Percentiles rank a stretch among this genome's conserved stretches.
phyloP scores from a whole-genome alignment of 2,329 filamentous ascomycete species.

The Hirsutella rhossiliensis region DNA sequence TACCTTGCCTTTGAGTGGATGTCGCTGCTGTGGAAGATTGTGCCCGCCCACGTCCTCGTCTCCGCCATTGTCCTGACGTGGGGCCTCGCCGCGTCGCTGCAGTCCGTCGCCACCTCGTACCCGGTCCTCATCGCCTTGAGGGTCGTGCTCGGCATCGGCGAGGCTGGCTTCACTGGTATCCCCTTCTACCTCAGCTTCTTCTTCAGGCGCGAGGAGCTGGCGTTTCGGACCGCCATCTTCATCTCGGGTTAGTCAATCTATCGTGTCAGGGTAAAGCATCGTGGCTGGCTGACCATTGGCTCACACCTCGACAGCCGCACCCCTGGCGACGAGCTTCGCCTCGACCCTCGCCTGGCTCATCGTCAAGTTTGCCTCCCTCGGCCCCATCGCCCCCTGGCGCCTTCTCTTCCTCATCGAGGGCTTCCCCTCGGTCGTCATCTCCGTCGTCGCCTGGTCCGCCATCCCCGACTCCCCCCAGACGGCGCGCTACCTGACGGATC shows the following conservation, averaged over 20 bases:
- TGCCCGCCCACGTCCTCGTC: conserved; percentile 50
- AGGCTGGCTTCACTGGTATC: conserved; percentile 53
- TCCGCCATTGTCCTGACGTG: conserved; percentile 58
- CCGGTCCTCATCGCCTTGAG: conserved; percentile 43
- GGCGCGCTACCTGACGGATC: conserved; percentile 48
- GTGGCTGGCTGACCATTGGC: neutral
- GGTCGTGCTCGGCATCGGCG: conserved; percentile 46
- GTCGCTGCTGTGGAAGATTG: conserved; percentile 46
- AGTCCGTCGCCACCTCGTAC: conserved; percentile 54
- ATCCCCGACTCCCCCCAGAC: conserved; percentile 65
- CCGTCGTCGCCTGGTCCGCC: conserved; percentile 59
- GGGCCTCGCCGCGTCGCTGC: conserved; percentile 68
- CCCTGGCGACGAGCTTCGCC: conserved; percentile 66
- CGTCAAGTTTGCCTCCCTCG: conserved; percentile 49
- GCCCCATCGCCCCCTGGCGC: conserved; percentile 73
- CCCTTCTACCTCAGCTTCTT: conserved; percentile 55
- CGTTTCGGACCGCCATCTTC: conserved; percentile 75
- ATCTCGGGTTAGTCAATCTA: conserved; percentile 45
- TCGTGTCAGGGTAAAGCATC: neutral
- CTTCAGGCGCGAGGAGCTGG: conserved; percentile 58
- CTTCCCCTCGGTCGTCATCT: conserved; percentile 68
- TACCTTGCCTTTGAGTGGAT: conserved; percentile 57
- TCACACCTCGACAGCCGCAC: conserved; percentile 45
- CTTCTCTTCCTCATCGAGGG: conserved; percentile 75
- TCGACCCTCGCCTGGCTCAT: conserved; percentile 72